Percentiles rank a stretch among this genome's conserved stretches.
Conservation (phyloP, 192 early-diverging fungal genomes). For the Backusella liffmaniae region DNA sequence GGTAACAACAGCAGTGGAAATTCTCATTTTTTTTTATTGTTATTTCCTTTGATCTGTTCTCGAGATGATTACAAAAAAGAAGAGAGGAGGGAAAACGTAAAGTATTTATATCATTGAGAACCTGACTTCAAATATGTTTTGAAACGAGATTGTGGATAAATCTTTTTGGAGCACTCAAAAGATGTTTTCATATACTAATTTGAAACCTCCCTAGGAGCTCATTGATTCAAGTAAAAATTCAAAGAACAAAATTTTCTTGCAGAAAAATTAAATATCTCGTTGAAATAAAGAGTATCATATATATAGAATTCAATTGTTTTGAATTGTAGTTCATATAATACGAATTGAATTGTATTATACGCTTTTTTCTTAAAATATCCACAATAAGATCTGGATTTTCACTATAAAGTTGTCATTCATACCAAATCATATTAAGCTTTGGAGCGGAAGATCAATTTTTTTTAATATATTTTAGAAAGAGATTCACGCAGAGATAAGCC, state of each 20-base stretch:
- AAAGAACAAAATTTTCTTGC: neutral
- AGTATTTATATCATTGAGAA: neutral
- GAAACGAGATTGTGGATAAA: neutral
- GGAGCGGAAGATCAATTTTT: neutral
- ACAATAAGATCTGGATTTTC: no score
- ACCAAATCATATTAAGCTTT: neutral
- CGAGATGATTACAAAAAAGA: neutral
- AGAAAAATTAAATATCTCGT: no score
- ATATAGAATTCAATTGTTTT: no score
- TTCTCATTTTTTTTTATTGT: neutral
- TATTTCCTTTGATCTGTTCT: neutral
- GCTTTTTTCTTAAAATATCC: no score
- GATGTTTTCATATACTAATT: no score
- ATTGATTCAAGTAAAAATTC: no score
- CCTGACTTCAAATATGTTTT: neutral
- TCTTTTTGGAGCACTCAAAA: no score
- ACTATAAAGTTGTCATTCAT: no score
- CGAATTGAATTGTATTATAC: no score
- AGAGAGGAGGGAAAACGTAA: neutral
- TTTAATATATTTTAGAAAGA: neutral
- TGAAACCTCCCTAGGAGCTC: no score
- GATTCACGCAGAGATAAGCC: neutral
- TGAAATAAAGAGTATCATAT: no score
- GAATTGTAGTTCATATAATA: no score
- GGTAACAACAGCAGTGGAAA: neutral